Evolutionary conservation across 75 land plant genomes (phyloP).

Genomic region (Pseudotsuga menziesii): DNA sequence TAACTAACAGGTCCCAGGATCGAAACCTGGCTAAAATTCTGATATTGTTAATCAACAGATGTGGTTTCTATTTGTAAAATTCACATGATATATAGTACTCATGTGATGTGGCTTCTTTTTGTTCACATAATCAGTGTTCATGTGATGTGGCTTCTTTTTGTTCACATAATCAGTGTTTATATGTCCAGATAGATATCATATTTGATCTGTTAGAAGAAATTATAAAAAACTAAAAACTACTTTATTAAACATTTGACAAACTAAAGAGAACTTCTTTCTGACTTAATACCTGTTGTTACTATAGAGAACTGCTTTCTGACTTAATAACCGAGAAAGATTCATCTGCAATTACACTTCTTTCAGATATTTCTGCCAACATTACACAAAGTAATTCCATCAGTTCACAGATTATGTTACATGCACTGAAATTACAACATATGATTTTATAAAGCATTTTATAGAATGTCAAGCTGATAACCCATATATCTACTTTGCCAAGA

Average conservation of each 20-base stretch:
- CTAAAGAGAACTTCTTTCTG: too few relatives aligned
- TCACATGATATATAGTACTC: too few relatives aligned
- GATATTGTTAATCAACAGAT: too few relatives aligned
- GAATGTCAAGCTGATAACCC: background rate
- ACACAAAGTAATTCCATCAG: background rate
- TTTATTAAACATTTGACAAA: background rate
- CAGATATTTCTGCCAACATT: constrained; percentile 4
- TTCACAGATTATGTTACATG: constrained; percentile 1
- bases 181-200: too few relatives aligned
- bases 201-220: constrained; percentile 1
- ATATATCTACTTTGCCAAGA: background rate
- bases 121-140: too few relatives aligned
- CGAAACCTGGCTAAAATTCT: too few relatives aligned
- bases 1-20: too few relatives aligned
- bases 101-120: too few relatives aligned
- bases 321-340: background rate
- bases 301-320: background rate
- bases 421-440: constrained; percentile 2
- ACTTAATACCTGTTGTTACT: too few relatives aligned
- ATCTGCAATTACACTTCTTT: background rate
- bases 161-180: too few relatives aligned
- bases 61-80: too few relatives aligned
- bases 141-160: too few relatives aligned
- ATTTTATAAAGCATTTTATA: constrained; percentile 1
- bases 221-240: background rate